These are phyloP conservation scores for Chrysosporium queenslandicum DNA, from an alignment of 2,329 filamentous ascomycete species.

Conservation along the genomic window DNA sequence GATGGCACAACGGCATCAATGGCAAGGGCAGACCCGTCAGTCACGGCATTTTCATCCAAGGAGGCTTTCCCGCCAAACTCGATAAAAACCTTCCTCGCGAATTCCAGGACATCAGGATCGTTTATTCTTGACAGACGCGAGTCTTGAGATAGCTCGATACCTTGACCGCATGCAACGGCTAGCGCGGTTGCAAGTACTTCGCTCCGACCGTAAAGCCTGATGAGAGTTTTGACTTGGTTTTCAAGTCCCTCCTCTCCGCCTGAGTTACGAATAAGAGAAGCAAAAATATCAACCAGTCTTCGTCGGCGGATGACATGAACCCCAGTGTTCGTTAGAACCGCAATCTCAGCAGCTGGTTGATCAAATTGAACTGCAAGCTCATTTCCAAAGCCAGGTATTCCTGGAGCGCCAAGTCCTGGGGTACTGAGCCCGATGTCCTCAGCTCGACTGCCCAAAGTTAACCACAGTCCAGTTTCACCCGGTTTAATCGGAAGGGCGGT, in stretches of 20 bases:
- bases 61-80: conserved; percentile 83
- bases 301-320: conserved; percentile 76
- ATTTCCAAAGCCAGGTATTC: conserved; percentile 77
- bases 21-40: conserved; percentile 51
- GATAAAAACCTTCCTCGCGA: conserved; percentile 77
- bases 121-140: conserved; percentile 59
- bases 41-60: conserved; percentile 63
- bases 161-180: conserved; percentile 90
- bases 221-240: conserved; percentile 70
- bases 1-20: conserved; percentile 80
- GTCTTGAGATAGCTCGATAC: conserved; percentile 65
- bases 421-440: conserved; percentile 73
- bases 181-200: conserved; percentile 86
- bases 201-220: conserved; percentile 72
- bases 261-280: conserved; percentile 62
- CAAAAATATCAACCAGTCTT: conserved; percentile 84
- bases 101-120: conserved; percentile 76
- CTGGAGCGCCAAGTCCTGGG: conserved; percentile 56
- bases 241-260: conserved; percentile 67
- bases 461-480: conserved; percentile 69
- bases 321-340: conserved; percentile 81
- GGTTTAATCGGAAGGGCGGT: conserved; percentile 50
- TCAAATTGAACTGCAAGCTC: conserved; percentile 96
- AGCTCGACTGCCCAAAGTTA: conserved; percentile 62
- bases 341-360: conserved; percentile 67